Evolutionary conservation across 768 basidiomycete species (phyloP).

Genomic region (Lepiota subincarnata): DNA sequence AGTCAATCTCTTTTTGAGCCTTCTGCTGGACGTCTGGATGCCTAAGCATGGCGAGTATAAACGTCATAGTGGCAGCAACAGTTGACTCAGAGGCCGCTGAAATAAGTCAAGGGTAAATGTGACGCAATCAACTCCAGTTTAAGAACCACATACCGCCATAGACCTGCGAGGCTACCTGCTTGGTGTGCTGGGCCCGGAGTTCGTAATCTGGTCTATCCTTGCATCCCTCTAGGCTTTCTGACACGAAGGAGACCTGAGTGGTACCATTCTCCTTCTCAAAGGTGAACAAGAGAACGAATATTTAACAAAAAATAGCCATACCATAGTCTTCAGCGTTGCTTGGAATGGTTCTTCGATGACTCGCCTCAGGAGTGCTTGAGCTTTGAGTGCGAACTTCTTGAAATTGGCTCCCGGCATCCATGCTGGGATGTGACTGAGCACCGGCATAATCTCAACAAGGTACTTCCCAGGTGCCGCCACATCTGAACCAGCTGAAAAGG

Average conservation of each 20-base stretch:
- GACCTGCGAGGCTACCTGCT: not conserved
- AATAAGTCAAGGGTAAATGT: not conserved
- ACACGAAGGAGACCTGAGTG: not conserved
- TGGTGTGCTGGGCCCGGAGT: not conserved
- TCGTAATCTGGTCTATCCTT: not conserved
- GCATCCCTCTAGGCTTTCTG: not conserved
- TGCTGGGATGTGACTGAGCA: conserved; percentile 9
- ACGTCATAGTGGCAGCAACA: not conserved
- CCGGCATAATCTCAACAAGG: conserved; percentile 10
- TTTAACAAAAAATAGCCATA: not conserved
- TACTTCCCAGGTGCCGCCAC: conserved; percentile 7
- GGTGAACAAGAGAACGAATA: not conserved
- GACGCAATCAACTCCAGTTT: not conserved
- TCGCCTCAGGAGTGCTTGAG: not conserved
- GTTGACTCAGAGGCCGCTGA: conserved; percentile 10
- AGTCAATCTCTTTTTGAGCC: conserved; percentile 24
- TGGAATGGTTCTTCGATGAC: not conserved
- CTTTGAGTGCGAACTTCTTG: not conserved
- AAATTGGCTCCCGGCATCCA: conserved; percentile 15
- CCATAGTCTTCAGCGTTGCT: not conserved
- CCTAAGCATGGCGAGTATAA: conserved; percentile 9
- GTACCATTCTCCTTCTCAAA: not conserved
- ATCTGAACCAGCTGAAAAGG: not conserved
- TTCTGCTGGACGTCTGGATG: conserved; percentile 17
- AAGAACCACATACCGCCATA: conserved; percentile 6